A percentile compares a stretch with the other conserved stretches of the same genome.
phyloP scores from a whole-genome alignment of 129 eudicot species.

The Mikania micrantha region DNA sequence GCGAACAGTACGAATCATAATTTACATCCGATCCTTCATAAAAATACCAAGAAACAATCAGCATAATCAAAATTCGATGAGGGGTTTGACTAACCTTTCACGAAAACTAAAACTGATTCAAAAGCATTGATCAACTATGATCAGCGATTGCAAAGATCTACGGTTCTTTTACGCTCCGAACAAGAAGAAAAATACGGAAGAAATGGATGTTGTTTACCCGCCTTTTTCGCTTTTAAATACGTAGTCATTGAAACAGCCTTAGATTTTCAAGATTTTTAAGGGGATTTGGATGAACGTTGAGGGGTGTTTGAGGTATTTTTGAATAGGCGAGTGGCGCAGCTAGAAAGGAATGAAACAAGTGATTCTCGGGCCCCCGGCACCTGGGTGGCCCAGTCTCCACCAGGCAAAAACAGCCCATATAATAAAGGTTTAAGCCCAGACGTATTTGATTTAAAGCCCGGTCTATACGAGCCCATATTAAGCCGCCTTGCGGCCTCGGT shows the following conservation, averaged over 20 bases:
- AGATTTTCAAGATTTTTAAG: not conserved
- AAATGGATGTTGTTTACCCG: conserved; percentile 28
- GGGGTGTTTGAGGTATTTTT: conserved; percentile 20
- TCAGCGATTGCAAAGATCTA: not conserved
- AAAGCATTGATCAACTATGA: not conserved
- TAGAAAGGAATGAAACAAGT: not conserved
- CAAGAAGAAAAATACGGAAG: conserved; percentile 16
- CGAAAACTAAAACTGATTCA: not conserved
- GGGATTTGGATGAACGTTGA: not conserved
- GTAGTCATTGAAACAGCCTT: conserved; percentile 8
- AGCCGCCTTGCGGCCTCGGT: too few species aligned
- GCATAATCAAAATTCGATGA: not conserved
- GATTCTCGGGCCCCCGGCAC: too few species aligned
- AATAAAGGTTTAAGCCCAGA: not conserved
- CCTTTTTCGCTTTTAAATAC: conserved; percentile 24
- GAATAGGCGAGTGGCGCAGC: too few species aligned
- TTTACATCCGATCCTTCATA: not conserved
- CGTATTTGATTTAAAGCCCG: not conserved
- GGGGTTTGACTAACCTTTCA: conserved; percentile 9
- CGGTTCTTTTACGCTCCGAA: not conserved
- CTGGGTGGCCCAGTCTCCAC: not conserved
- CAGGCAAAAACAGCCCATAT: not conserved
- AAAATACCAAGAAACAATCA: not conserved
- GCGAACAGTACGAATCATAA: not conserved
- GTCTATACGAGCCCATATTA: not conserved